Evolutionary conservation across 768 basidiomycete species (phyloP).

Genomic region (Mrakia hoshinonis): DNA sequence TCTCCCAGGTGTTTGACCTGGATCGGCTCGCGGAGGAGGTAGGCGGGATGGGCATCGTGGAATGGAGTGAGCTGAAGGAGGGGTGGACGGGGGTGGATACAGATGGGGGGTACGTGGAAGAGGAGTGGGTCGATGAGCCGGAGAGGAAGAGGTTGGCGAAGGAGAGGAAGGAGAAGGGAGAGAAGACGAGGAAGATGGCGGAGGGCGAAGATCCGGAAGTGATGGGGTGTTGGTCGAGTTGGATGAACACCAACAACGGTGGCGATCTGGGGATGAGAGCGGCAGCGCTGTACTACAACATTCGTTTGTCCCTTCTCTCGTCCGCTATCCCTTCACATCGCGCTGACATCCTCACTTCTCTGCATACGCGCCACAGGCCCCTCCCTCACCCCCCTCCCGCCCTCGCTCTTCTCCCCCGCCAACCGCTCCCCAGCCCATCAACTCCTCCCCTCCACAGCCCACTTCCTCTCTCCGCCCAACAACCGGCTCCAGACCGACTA

Average conservation of each 20-base stretch:
- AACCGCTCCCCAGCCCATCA: not conserved
- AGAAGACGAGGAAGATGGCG: not conserved
- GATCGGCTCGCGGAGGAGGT: not conserved
- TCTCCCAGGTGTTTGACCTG: not conserved
- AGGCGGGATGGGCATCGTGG: not conserved
- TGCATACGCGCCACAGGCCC: not conserved
- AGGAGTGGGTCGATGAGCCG: not conserved
- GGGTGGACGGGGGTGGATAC: not conserved
- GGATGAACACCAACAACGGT: not conserved
- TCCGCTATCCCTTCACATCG: not conserved
- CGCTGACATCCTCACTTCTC: not conserved
- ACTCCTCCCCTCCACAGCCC: not conserved
- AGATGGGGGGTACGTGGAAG: not conserved
- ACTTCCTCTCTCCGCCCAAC: conserved; percentile 3
- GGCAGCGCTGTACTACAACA: not conserved
- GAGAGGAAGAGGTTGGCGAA: not conserved
- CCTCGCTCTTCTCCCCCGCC: not conserved
- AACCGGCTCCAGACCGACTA: not conserved
- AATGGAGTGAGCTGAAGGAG: not conserved
- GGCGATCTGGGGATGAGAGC: not conserved
- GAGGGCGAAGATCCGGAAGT: not conserved
- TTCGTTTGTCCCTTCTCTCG: not conserved
- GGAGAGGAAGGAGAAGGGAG: not conserved
- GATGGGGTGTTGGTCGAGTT: not conserved
- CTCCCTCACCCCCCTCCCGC: not conserved